A percentile compares a stretch with the other conserved stretches of the same genome.
phyloP scores from a whole-genome alignment of 257 asterid genomes.

The Forsythia viridissima region DNA sequence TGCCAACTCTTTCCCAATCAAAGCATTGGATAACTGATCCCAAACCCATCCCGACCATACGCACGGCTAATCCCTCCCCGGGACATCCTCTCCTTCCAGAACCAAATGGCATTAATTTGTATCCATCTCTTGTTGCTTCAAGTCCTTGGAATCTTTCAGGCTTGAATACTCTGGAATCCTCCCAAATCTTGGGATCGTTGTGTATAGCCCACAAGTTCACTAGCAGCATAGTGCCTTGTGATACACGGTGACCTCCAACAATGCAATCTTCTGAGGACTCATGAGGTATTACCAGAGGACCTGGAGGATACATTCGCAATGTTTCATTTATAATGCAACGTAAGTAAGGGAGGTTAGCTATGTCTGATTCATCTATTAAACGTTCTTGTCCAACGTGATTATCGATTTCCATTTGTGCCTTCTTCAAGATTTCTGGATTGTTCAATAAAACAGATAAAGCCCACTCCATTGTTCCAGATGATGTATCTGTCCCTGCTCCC shows the following conservation, averaged over 20 bases:
- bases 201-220: slow-evolving; percentile 24
- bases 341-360: slow-evolving; percentile 16
- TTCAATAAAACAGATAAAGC: slow-evolving; percentile 25
- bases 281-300: slow-evolving; percentile 28
- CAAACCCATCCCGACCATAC: slow-evolving; percentile 11
- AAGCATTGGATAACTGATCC: slow-evolving; percentile 27
- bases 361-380: slow-evolving; percentile 27
- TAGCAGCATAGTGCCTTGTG: slow-evolving; percentile 16
- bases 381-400: slow-evolving; percentile 18
- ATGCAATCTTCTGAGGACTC: slow-evolving; percentile 20
- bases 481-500: slow-evolving; percentile 31
- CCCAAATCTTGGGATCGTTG: slow-evolving; percentile 25
- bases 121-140: slow-evolving; percentile 22
- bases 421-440: slow-evolving; percentile 28
- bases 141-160: slow-evolving; percentile 31
- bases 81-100: slow-evolving; percentile 38
- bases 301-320: slow-evolving; percentile 25
- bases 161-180: slow-evolving; percentile 21
- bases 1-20: slow-evolving; percentile 17
- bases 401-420: slow-evolving; percentile 34
- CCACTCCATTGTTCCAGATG: slow-evolving; percentile 34
- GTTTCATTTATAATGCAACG: slow-evolving; percentile 28
- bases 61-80: slow-evolving; percentile 25
- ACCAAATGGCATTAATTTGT: slow-evolving; percentile 31
- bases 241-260: slow-evolving; percentile 17